These are phyloP conservation scores for Ceratocystis harringtonii DNA, from an alignment of 2,329 filamentous ascomycete genomes.

Conservation along the genomic window DNA sequence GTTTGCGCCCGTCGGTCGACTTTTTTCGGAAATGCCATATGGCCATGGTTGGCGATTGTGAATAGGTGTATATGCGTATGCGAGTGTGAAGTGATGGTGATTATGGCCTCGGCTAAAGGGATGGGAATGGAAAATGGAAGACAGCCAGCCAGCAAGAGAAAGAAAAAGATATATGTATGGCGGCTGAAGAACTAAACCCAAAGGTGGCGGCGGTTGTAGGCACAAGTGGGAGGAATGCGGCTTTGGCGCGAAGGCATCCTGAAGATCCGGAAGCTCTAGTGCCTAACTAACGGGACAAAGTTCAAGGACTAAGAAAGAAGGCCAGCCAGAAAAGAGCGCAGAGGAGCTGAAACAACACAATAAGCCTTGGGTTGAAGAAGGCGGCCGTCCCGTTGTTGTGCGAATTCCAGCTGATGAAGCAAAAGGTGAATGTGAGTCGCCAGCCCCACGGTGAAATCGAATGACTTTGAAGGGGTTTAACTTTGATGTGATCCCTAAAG, in stretches of 20 bases:
- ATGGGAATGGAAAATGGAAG: too few species aligned
- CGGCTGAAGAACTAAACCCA: background rate
- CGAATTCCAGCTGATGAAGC: background rate
- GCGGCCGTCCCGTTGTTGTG: background rate
- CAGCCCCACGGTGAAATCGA: conserved; percentile 7
- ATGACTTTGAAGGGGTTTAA: background rate
- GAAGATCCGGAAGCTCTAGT: conserved; percentile 3
- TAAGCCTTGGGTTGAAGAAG: background rate
- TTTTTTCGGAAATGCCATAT: conserved; percentile 20
- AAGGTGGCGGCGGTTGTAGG: background rate
- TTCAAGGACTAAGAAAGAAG: background rate
- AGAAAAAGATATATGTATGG: background rate
- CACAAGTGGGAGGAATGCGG: conserved; percentile 9
- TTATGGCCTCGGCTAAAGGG: too few species aligned
- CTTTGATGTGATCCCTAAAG: background rate
- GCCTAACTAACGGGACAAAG: background rate
- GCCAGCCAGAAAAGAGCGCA: background rate
- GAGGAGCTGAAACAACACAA: background rate
- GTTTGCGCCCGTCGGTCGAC: conserved; percentile 38
- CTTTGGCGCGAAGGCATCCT: conserved; percentile 11
- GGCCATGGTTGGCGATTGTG: conserved; percentile 16
- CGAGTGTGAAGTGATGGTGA: too few species aligned
- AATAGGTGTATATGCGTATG: background rate
- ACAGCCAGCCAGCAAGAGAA: background rate
- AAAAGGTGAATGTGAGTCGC: background rate